Base-by-base conservation (phyloP, 257 asterid genomes). In the Nicotiana benthamiana region DNA sequence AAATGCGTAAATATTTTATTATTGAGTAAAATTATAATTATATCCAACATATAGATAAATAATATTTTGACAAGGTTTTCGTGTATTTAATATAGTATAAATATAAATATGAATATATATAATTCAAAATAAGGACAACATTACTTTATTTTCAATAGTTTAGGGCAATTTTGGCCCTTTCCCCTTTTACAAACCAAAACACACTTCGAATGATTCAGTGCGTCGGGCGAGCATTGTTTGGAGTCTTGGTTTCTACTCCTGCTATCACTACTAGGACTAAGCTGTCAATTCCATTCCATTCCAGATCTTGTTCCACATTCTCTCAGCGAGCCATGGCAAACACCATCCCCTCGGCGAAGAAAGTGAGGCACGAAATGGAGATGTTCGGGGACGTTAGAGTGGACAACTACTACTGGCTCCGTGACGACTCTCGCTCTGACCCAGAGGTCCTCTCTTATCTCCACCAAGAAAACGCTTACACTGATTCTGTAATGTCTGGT, bases 331-430 rank as follows among this genome's bases (percentile, higher is more conserved):
- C 60, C 26, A 72, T 72, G 78, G 78, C 24, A 13, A 46, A 22
- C 11, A 24, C 60, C 28, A 76, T 9, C 27, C 22, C 20, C 32
- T 24, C 85, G 9, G 90, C 94, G 86, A 92, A 92, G 90, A 91
- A 90, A 85, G 92, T 89, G 88, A 90, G 75, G 83, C 96, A 90
- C 86, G 95, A 93, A 81, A 91, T 93, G 98, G 97, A 92, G 93
- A 82, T 87, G 93, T 93, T 95, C 66, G 98, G 97, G 63, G 99
- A 95, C 87, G 89, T 91, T 40, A 89, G 98, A 80, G 82, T 92
- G 81, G 98, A 95, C 81, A 84, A 90, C 66, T 92, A 95, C 89
- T 92, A 92, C 85, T 95, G 98, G 99, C 93, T 93, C 77, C 99
- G 99, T 79, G 98, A 95, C 77, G 99, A 95, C 83, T 88, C 94